Conservation (phyloP, 2,329 filamentous ascomycete species). For the Sarocladium brachiariae region DNA sequence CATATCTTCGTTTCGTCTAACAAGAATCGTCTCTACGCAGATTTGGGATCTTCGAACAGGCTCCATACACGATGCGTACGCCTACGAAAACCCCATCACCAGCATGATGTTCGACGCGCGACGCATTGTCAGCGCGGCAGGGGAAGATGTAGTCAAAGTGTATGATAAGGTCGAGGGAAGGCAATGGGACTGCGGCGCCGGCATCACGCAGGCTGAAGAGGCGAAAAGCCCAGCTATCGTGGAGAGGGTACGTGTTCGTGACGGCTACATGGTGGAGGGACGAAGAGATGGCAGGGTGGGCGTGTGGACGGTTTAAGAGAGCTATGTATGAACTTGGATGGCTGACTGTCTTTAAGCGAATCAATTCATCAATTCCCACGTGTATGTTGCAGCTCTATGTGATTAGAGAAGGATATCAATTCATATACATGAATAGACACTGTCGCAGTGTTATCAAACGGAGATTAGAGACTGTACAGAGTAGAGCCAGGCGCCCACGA, state of each 20-base stretch:
- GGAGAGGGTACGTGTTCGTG: conserved; percentile 82
- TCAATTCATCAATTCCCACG: not conserved
- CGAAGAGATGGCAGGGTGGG: conserved; percentile 81
- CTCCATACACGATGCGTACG: conserved; percentile 91
- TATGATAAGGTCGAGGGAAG: conserved; percentile 95
- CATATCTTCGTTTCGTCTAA: no score
- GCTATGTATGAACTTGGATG: not conserved
- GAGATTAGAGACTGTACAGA: no score
- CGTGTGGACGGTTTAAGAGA: conserved; percentile 69
- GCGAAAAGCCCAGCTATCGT: conserved; percentile 61
- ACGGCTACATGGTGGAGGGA: conserved; percentile 90
- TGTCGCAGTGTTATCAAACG: no score
- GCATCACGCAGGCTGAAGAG: conserved; percentile 61
- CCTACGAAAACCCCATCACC: conserved; percentile 85
- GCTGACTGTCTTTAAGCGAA: not conserved
- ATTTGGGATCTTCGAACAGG: conserved; percentile 98
- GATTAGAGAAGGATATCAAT: no score
- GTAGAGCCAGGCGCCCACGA: no score
- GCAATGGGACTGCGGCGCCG: conserved; percentile 94
- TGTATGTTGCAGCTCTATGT: no score
- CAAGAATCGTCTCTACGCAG: conserved; percentile 42
- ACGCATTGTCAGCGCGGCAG: conserved; percentile 82
- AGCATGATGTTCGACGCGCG: conserved; percentile 96
- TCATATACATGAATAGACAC: no score
- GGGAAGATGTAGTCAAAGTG: conserved; percentile 91